These are phyloP conservation scores for Metschnikowia lunata DNA, from an alignment of 805 yeast species.

Conservation along the genomic window DNA sequence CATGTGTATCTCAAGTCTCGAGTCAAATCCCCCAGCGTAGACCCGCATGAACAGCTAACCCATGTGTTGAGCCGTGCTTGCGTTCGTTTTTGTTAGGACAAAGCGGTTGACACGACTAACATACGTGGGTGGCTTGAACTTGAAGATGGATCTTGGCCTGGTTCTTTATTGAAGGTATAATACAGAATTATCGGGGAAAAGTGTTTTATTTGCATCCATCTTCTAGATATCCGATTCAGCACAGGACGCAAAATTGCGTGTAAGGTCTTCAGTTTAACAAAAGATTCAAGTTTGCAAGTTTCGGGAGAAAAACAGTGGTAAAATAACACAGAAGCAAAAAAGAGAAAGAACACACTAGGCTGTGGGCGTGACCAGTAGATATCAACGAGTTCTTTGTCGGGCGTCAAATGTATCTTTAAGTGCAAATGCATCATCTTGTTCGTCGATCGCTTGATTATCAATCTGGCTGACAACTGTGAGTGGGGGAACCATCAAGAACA, in stretches of 20 bases:
- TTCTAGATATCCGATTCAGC: neutral
- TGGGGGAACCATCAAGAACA: too few species aligned
- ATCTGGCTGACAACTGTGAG: too few species aligned
- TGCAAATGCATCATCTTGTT: too few species aligned
- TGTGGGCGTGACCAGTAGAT: neutral
- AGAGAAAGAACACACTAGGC: constrained; percentile 6
- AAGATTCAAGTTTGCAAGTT: constrained; percentile 22
- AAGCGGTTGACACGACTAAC: constrained; percentile 50
- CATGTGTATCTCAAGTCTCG: constrained; percentile 48
- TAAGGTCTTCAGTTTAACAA: constrained; percentile 23
- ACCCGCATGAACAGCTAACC: constrained; percentile 81
- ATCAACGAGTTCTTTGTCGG: too few species aligned
- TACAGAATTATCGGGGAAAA: too few species aligned
- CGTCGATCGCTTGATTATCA: too few species aligned
- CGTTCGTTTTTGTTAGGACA: constrained; percentile 21
- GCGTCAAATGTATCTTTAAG: too few species aligned
- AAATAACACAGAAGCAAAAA: constrained; percentile 28
- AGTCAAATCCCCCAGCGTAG: constrained; percentile 56
- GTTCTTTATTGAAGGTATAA: too few species aligned
- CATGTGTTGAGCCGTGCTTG: constrained; percentile 28
- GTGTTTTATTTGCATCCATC: neutral
- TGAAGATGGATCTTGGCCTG: too few species aligned
- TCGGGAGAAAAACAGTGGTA: constrained; percentile 35
- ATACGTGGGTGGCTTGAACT: constrained; percentile 53
- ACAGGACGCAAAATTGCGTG: constrained; percentile 26